Evolutionary conservation across 768 basidiomycete genomes (phyloP), one percentile per base, ranked within the genome.

Genomic region (Gautieria morchelliformis): DNA sequence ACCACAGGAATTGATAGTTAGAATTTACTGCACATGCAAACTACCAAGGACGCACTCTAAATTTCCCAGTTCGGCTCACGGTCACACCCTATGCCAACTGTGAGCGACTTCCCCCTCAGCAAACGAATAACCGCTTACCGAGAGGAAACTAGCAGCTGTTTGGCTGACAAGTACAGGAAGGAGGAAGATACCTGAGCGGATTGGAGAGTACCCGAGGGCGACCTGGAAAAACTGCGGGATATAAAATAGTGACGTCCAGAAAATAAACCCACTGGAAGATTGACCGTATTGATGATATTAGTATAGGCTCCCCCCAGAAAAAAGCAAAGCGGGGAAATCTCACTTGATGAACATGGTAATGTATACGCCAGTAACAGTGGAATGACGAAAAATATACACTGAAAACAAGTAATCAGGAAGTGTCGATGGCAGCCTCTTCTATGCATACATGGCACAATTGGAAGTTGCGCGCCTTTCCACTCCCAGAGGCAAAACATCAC

Each of bases 161-260:
- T 87, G 85, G 40, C 78, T 79, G n/a, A 85, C 72, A 11, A 89
- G 74, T n/a, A 88, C 72, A 0, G 87, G 87, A 9, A 92, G 77
- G 0, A 89, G 74, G 63, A 88, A 82, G 3, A 87, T 68, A 1
- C 81, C 82, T 3, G 78, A 79, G 10, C 75, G 78, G 44, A 87
- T 80, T 0, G 88, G 82, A 8, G 79, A 77, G 59, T 78, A 81
- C 5, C 81, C 82, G 17, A 83, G 69, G 3, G 79, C 84, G 10
- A 87, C 79, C 69, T 89, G 87, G 69, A 87, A 85, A 65, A 80
- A 88, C 60, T 85, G 82, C 1, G 89, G 87, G 0, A 89, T 75
- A 63, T 87, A 87, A 66, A 81, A 87, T 14, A 86, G 65, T 8
- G 83, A 77, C 15, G 80, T 83, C 67, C 78, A 82, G 66, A 82